A percentile compares a stretch with the other conserved stretches of the same genome.
phyloP scores from a whole-genome alignment of 371 early-diverging fungal genomes.

The Rhizopus sp. region DNA sequence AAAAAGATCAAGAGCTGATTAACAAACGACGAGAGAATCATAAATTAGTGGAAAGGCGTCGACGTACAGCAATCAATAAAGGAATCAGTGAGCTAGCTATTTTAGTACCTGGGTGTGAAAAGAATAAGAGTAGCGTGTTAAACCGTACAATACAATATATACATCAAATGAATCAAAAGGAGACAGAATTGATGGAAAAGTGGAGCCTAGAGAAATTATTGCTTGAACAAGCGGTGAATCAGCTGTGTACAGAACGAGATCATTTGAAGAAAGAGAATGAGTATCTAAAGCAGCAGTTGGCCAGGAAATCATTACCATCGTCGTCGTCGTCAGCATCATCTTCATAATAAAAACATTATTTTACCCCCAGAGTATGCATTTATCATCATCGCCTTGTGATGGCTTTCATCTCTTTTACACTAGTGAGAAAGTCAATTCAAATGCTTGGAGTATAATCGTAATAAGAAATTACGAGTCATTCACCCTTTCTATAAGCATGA shows the following conservation, averaged over 20 bases:
- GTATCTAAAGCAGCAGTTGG: slow-evolving; percentile 2
- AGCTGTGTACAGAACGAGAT: slow-evolving; percentile 1
- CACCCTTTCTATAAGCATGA: too few species aligned
- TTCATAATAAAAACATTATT: too few species aligned
- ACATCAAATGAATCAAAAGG: slow-evolving; percentile 69
- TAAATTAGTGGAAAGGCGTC: slow-evolving; percentile 91
- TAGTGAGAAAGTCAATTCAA: too few species aligned
- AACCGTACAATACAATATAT: slow-evolving; percentile 85
- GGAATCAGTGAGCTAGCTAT: slow-evolving; percentile 87
- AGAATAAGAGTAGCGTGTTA: slow-evolving; percentile 88
- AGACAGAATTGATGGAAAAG: slow-evolving; percentile 62
- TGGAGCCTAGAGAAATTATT: slow-evolving; percentile 70
- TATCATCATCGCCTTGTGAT: too few species aligned
- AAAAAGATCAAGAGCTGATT: slow-evolving; percentile 74
- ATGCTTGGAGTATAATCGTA: too few species aligned
- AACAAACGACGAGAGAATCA: slow-evolving; percentile 81
- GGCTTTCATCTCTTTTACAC: too few species aligned
- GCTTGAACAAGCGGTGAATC: slow-evolving; percentile 65
- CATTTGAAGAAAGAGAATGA: neutral
- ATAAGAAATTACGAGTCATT: too few species aligned
- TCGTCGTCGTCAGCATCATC: too few species aligned
- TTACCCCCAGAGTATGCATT: too few species aligned
- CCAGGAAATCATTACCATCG: too few species aligned
- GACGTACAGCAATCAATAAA: slow-evolving; percentile 91
- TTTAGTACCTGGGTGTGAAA: slow-evolving; percentile 85